Base-by-base conservation (phyloP, 2,329 filamentous ascomycete genomes). In the Clonostachys rosea region DNA sequence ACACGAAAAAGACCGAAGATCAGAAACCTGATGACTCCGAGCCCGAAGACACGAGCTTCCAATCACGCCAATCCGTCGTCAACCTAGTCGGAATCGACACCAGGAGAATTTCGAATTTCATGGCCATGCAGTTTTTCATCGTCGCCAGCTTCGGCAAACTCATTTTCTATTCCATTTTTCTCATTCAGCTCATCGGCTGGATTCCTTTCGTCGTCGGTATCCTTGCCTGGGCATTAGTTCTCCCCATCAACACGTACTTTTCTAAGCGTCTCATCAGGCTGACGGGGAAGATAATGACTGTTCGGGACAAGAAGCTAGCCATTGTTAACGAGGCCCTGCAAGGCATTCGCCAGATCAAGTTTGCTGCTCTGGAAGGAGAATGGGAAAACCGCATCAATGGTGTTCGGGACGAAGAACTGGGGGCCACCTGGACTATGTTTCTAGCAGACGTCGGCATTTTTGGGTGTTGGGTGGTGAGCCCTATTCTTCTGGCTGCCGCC, bases 281-380 rank as follows among this genome's bases (percentile, higher is more conserved):
- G 5, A 84, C 90, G 56, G 84, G 86, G 47, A 69, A 74, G 44
- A 64, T 92, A 44, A 91, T 91, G 87, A 87, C 86, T 59, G 74
- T 84, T 30, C 75, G 88, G 41, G 89, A 92, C 61, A 74, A 81
- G 47, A 92, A 91, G 64, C 76, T 91, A 66, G 84, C 78, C 1
- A 78, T 91, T 13, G 77, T 94, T 33, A 87, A 87, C 2, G 88
- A 94, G 62, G 86, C 85, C 1, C 68, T 94, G 2, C 79, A 87
- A 55, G 88, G 88, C 8, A 91, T 92, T 52, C 80, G 87, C 2
- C 89, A 94, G 63, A 89, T 94, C 67, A 94, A 94, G 58, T 91
- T 92, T 55, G 87, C 87, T 1, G 88, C 88, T 1, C 66, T 90
- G 3, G 89, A 92, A 62, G 67, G 71, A 17, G 81, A 87, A 54